Conservation (phyloP, 164 flowering plant genomes). For the Chloranthus sessilifolius region DNA sequence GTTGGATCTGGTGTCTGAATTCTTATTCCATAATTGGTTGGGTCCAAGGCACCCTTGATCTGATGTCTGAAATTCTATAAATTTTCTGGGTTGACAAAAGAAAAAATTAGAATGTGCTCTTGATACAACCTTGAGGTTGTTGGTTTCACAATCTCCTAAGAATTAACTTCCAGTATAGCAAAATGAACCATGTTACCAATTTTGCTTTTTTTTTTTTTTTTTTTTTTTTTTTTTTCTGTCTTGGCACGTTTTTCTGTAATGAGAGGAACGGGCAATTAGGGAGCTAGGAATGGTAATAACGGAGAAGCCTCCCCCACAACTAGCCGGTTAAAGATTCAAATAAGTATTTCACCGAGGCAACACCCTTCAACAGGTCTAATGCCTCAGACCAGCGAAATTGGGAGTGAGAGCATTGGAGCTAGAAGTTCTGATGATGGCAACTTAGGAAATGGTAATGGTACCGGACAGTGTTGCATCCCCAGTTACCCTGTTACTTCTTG, state of each 20-base stretch:
- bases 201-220: too few species aligned
- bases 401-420: constrained; percentile 26
- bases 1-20: too few species aligned
- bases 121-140: too few species aligned
- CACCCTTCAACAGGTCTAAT: constrained; percentile 36
- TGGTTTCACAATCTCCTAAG: too few species aligned
- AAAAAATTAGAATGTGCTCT: too few species aligned
- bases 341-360: constrained; percentile 34
- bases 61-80: too few species aligned
- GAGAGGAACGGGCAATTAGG: constrained; percentile 46
- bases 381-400: constrained; percentile 49
- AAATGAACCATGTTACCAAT: too few species aligned
- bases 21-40: too few species aligned
- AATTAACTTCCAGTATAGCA: too few species aligned
- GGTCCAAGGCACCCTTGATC: too few species aligned
- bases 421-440: constrained; percentile 24
- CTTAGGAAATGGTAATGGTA: constrained; percentile 22
- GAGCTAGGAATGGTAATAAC: constrained; percentile 27
- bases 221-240: too few species aligned
- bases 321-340: constrained; percentile 36
- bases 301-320: constrained; percentile 32
- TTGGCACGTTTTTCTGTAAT: constrained; percentile 45
- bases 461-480: constrained; percentile 24
- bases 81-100: too few species aligned
- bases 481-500: constrained; percentile 50